Base-by-base conservation (phyloP, 768 basidiomycete genomes). In the Antrodiella citrinella region DNA sequence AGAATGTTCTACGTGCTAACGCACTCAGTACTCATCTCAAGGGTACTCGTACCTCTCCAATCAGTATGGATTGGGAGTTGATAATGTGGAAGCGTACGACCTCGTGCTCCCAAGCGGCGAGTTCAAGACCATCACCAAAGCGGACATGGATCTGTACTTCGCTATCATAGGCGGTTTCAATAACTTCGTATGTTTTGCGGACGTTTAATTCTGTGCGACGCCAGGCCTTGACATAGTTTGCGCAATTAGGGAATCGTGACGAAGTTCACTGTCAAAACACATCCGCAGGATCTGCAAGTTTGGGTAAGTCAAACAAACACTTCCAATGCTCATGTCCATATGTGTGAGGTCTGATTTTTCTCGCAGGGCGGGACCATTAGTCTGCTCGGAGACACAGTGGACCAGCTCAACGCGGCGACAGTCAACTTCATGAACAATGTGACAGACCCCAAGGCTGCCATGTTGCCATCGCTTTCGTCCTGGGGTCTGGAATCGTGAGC, bases 21-120 rank as follows among this genome's bases (percentile, higher is more conserved):
- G 30, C 15, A 5, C 18, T 20, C 48, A 26, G 15, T 42, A 13
- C 3, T 23, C 18, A 13, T 7, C 1, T 43, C 10, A 15, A 76
- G 82, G 83, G 2, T 84, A 81, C 56, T 82, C 83, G 10, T 84
- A 76, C 75, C 65, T 72, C 40, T 74, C 75, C 1, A 83, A 84
- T 51, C 78, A 82, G 49, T 68, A 74, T 51, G 82, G 83, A 9
- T 54, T 86, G 45, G 75, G 77, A 0, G 40, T 75, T 4, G 82
- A 84, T 51, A 80, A 68, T 1, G 68, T 84, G 25, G 63, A 64
- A n/a, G 71, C 72, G 0, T 81, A 65, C 55, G 78, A 83, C 52
- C 66, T 85, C 1, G 81, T 81, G 0, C 65, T 76, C 47, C 81
- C 82, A 0, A 72, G 72, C 54, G 80, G 81, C 5, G 68, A 63